Base-by-base conservation (phyloP, 345 rosid genomes). In the Laguncularia racemosa region DNA sequence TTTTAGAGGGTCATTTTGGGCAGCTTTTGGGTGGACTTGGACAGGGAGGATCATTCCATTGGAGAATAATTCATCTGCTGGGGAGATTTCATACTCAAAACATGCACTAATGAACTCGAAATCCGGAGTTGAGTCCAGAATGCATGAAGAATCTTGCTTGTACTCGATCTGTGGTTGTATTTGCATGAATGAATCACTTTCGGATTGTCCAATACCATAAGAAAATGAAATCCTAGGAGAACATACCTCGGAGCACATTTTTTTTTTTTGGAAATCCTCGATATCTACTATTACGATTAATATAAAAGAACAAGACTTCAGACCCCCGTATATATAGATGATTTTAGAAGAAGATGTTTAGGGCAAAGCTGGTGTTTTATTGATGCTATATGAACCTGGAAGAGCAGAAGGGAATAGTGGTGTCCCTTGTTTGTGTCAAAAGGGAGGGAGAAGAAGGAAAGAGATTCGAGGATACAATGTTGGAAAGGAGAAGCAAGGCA, bases 21-120 rank as follows among this genome's bases (percentile, higher is more conserved):
- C 11, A 16, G 57, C 21, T 5, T 48, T 60, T 28, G 44, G 53
- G 64, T 50, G 52, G 50, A n/a, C 20, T 33, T 33, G 40, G 4
- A 33, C 7, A 3, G 67, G 67, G 18, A 62, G 66, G 58, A 62
- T 62, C 59, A 62, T 46, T 1, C 66, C 66, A 28, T 62, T 55
- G 16, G 59, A 44, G 17, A 62, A 62, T 40, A 62, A 59, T 47
- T 62, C 59, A 12, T 62, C 66, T 3, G 66, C 66, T 2, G 59
- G 26, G 14, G 55, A 60, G 26, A 54, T 48, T 26, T 63, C 67
- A 46, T 45, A 48, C 53, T 46, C 53, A 26, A 62, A 48, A 53
- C 53, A 10, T 28, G 44, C 59, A 12, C 16, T 14, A 28, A 62
- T 12, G 59, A 62, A 62, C 66, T 62, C 66, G 53, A 62, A 62